Conservation (phyloP, 257 asterid species). For the Solanum pimpinellifolium region DNA sequence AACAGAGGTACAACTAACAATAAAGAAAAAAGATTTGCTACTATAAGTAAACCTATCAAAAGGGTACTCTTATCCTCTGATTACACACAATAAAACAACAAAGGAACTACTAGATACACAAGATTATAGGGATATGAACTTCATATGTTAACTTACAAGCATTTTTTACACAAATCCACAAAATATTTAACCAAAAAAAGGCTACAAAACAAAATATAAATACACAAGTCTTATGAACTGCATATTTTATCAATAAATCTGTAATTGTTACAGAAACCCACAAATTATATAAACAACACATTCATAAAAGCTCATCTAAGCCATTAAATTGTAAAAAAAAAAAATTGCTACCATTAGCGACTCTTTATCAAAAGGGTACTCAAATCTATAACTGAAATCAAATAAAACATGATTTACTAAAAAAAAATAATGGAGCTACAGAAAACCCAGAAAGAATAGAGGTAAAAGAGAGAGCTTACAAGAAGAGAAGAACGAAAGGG, state of each 20-base stretch:
- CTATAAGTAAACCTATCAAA: neutral
- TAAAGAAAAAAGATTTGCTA: neutral
- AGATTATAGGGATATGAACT: neutral
- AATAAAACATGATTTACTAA: neutral
- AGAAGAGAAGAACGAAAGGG: constrained; percentile 26
- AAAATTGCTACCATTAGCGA: neutral
- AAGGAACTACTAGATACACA: neutral
- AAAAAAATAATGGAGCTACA: neutral
- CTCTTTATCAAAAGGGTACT: neutral
- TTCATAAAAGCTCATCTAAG: neutral
- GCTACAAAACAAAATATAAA: neutral
- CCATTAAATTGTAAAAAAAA: neutral
- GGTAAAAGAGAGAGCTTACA: constrained; percentile 11
- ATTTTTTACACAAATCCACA: neutral
- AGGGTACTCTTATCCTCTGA: neutral
- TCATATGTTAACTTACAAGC: neutral
- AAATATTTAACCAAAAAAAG: neutral
- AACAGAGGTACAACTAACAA: neutral
- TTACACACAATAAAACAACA: neutral
- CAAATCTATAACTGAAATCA: neutral
- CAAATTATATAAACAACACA: neutral
- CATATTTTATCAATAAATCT: neutral
- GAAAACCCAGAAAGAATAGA: neutral
- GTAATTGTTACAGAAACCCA: neutral
- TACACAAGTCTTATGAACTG: neutral